Evolutionary conservation across 768 basidiomycete genomes (phyloP), one percentile per base, ranked within the genome.

Genomic region (Psilocybe azurescens): DNA sequence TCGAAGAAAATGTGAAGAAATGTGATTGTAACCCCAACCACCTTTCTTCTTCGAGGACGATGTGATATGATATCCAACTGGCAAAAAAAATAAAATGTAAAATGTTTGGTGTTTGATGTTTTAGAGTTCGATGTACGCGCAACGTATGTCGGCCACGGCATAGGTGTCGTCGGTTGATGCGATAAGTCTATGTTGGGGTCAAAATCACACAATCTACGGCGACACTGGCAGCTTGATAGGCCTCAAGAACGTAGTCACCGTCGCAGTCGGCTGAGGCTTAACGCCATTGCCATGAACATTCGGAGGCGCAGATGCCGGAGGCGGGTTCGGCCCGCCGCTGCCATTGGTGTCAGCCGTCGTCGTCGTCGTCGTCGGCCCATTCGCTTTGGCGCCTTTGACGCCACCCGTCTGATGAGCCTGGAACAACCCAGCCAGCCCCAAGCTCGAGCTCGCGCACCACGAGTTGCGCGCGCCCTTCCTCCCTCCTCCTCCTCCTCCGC

Each of bases 391-490:
- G 18, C 16, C 58, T 20, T 53, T 58, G 1, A 11, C 52, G 30
- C 46, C 47, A 16, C 7, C 7, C 18, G 56, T 11, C 16, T n/a
- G 33, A 30, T 24, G 44, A 1, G 47, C 32, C 24, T 58, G 47
- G 46, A 60, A 58, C 10, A 58, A 11, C 39, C 48, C 58, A 52
- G 3, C 14, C 51, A 44, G 16, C 39, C 39, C 48, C 16, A 54
- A n/a, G 44, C 32, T 53, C 53, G 65, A 60, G 20, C 62, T 56
- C 2, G 78, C 74, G 53, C 75, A 81, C 84, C 84, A 86, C 53
- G 84, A 86, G 59, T 80, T 80, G 47, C 84, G 76, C 62, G 83
- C 80, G 64, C 81, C 75, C 64, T 77, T 81, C 62, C 77, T 78
- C 65, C 79, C 33, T 79, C 41, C 14, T 29, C 52, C 14, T 29